A percentile compares a stretch with the other conserved stretches of the same genome.
Evolutionary conservation across 768 basidiomycete genomes (phyloP).

Genomic region (Peribolospora baueri): DNA sequence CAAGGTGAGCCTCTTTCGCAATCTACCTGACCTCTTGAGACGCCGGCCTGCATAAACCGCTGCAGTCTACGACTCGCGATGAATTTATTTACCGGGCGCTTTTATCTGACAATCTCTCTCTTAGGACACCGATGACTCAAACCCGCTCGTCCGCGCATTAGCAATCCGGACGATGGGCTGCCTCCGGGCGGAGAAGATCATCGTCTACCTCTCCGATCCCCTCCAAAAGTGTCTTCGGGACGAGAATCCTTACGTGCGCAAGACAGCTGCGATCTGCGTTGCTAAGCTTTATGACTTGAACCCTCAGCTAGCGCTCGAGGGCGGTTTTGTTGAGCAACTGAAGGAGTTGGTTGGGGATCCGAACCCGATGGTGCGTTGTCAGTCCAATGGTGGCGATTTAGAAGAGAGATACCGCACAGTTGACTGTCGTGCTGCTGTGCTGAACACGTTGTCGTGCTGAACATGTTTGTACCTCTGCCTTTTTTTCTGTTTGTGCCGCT

Average conservation of each 20-base stretch:
- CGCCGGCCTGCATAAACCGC: background rate
- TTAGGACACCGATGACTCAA: constrained; percentile 80
- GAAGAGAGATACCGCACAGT: no score
- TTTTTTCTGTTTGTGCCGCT: background rate
- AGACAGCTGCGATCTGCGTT: constrained; percentile 89
- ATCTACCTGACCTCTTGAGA: background rate
- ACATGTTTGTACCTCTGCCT: constrained; percentile 2
- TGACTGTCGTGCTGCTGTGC: no score
- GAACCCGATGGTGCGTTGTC: constrained; percentile 68
- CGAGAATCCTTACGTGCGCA: constrained; percentile 94
- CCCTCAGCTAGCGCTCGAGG: constrained; percentile 79
- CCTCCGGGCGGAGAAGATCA: constrained; percentile 91
- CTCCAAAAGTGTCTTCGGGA: constrained; percentile 74
- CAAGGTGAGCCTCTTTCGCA: constrained; percentile 19
- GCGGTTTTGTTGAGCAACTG: constrained; percentile 69
- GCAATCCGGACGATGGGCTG: constrained; percentile 97
- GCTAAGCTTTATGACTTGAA: constrained; percentile 95
- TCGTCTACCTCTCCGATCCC: constrained; percentile 93
- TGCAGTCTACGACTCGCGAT: background rate
- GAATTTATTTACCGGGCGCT: background rate
- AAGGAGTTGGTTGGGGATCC: constrained; percentile 84
- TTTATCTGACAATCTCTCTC: background rate
- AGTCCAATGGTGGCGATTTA: no score
- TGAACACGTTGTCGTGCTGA: background rate
- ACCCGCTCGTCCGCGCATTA: constrained; percentile 84